Evolutionary conservation across 371 early-diverging fungal genomes (phyloP), one percentile per base, ranked within the genome.

Genomic region (Syncephalis plumigaleata): DNA sequence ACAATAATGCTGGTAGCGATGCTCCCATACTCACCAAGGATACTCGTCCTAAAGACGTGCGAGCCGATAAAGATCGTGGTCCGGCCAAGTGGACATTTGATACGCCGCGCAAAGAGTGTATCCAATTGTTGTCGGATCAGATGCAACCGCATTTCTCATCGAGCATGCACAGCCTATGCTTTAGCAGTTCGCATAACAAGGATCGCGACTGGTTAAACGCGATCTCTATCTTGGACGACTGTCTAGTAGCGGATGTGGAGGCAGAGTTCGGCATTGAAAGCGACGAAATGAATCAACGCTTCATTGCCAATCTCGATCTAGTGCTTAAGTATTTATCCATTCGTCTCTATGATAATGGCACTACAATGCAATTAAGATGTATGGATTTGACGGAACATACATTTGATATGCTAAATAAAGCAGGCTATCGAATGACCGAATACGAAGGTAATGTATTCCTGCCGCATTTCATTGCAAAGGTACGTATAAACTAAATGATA

Each of bases 291-390:
- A 66, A 57, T 38, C 47, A 53, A 20, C 70, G 82, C 13, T 73
- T 62, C 46, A 53, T 84, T 11, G 75, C 73, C 24, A 75, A 76
- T 59, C 59, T 75, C 1, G 91, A 91, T 52, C 50, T 90, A 13
- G 57, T 90, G 26, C 61, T 91, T 36, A 88, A 87, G 52, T 90
- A 89, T 52, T 39, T 85, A 42, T 83, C 87, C 13, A 59, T 91
- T 20, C 77, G 91, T 13, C 79, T 90, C 65, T 81, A 75, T 57
- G 91, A 91, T 50, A 84, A 87, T n/a, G 82, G 77, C 50, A 87
- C 91, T 0, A 79, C 75, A 44, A 81, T 86, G 60, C 57, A 82
- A 31, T 65, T 90, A 42, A 85, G 84, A 55, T 75, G 75, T 45
- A 58, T 91, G 18, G 91, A 90, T 36, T 46, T 88, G 8, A 57